Evolutionary conservation across 257 asterid genomes (phyloP).

Genomic region (Thymus quinquecostatus): DNA sequence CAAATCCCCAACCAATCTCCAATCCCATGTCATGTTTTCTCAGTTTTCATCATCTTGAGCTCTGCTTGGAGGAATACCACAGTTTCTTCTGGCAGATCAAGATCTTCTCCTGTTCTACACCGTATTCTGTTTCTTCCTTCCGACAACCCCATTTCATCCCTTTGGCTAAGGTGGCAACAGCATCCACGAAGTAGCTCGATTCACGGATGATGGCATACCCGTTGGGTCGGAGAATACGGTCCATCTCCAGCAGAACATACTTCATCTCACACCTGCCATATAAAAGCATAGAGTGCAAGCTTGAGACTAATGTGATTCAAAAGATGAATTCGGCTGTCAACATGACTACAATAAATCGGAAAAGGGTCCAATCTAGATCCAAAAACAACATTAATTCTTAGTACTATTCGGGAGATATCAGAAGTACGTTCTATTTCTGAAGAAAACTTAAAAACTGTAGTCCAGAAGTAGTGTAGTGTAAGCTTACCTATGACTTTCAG

Average conservation of each 20-base stretch:
- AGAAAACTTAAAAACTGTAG: too few relatives aligned
- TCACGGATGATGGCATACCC: constrained; percentile 88
- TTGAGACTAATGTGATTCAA: neutral
- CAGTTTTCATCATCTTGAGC: constrained; percentile 39
- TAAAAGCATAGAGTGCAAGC: constrained; percentile 15
- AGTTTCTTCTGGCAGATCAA: constrained; percentile 96
- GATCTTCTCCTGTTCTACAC: constrained; percentile 67
- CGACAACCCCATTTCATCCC: constrained; percentile 96
- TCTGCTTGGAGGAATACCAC: constrained; percentile 80
- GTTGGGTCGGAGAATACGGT: constrained; percentile 84
- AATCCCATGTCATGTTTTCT: neutral
- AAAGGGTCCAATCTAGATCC: too few relatives aligned
- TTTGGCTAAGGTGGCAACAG: constrained; percentile 67
- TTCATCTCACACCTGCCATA: constrained; percentile 87
- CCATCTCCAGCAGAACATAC: constrained; percentile 92
- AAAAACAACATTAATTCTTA: too few relatives aligned
- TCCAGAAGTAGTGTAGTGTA: neutral
- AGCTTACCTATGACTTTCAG: constrained; percentile 84
- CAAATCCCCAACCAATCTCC: constrained; percentile 14
- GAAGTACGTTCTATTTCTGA: too few relatives aligned
- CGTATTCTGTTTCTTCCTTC: constrained; percentile 77
- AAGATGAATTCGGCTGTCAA: neutral
- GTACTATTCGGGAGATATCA: too few relatives aligned
- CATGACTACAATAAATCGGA: too few relatives aligned
- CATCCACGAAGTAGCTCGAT: constrained; percentile 69